Evolutionary conservation across 2,329 filamentous ascomycete species (phyloP), one percentile per base, ranked within the genome.

Genomic region (Cryphonectria parasitica): DNA sequence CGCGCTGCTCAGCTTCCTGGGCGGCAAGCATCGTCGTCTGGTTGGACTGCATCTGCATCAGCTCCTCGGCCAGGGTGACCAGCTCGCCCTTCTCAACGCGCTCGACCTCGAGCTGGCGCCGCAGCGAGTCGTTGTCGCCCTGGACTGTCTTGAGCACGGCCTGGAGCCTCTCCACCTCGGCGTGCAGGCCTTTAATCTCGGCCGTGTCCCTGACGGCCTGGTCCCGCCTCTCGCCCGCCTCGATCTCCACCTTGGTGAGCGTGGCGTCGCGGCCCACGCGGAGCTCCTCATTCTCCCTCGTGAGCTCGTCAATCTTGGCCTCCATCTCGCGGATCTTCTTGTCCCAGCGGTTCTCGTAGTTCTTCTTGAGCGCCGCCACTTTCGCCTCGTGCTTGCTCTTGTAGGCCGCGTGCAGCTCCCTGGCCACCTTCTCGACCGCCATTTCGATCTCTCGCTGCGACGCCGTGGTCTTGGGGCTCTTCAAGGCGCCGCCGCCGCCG

Each of bases 331-430:
- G 89, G 69, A 95, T 89, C 77, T 92, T 93, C 85, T 97, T 97
- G 81, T 97, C 94, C 88, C 94, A 96, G 68, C 95, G 90, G 63
- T 88, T 88, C 80, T 98, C 94, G 82, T 98, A 92, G 73, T 88
- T 91, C 82, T 91, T 91, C 83, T 91, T 98, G 74, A 99, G 86
- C 4, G 95, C 95, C 0, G 93, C 89, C 61, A 98, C 95, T 84
- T 99, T 99, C 73, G 91, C 93, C 83, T 98, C 95, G 79, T 99
- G 96, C 83, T 99, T 99, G 78, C 92, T 90, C 83, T 98, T 98
- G 87, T 99, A 99, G 15, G 97, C 87, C 0, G 91, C 87, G 79
- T 99, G 96, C 56, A 99, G 87, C 78, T 99, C 96, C 41, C 94
- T 89, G n/a, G 95, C 95, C 56, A 98, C 94, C 74, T 95, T 94